Evolutionary conservation across 306 rosid species (phyloP).

Genomic region (Vachellia collinsii): DNA sequence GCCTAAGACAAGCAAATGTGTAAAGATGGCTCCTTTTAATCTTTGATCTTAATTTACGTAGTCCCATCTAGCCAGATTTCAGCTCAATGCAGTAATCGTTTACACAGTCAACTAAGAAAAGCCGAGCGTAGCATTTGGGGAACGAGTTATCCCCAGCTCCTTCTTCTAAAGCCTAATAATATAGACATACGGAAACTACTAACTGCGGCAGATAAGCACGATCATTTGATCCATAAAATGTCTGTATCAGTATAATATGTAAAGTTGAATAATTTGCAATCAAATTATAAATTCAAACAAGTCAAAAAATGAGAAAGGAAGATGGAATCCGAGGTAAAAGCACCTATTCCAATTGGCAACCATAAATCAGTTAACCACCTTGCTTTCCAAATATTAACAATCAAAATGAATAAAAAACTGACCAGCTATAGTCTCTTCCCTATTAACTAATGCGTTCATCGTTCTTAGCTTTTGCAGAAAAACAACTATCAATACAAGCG

Average conservation of each 20-base stretch:
- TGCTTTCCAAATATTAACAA: not conserved
- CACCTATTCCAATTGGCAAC: constrained; percentile 4
- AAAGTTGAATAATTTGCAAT: not conserved
- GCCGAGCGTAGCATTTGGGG: constrained; percentile 33
- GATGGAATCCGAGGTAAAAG: constrained; percentile 8
- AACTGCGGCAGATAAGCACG: constrained; percentile 32
- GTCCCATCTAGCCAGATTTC: constrained; percentile 57
- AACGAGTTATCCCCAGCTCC: constrained; percentile 39
- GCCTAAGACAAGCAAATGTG: constrained; percentile 69
- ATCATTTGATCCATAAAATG: constrained; percentile 30
- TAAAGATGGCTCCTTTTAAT: constrained; percentile 76
- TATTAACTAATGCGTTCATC: constrained; percentile 6
- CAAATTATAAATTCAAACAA: constrained; percentile 28
- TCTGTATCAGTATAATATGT: constrained; percentile 22
- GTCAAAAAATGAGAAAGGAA: not conserved
- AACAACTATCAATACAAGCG: not conserved
- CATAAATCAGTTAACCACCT: constrained; percentile 15
- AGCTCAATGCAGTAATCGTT: constrained; percentile 46
- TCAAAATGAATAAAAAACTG: not conserved
- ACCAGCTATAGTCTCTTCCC: not conserved
- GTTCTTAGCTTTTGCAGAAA: not conserved
- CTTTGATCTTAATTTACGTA: constrained; percentile 78
- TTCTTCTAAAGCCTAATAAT: constrained; percentile 49
- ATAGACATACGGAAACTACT: constrained; percentile 32
- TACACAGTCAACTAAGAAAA: constrained; percentile 41